Base-by-base conservation (phyloP, 1,284 basidiomycete genomes). In the Ceratobasidium sp. region DNA sequence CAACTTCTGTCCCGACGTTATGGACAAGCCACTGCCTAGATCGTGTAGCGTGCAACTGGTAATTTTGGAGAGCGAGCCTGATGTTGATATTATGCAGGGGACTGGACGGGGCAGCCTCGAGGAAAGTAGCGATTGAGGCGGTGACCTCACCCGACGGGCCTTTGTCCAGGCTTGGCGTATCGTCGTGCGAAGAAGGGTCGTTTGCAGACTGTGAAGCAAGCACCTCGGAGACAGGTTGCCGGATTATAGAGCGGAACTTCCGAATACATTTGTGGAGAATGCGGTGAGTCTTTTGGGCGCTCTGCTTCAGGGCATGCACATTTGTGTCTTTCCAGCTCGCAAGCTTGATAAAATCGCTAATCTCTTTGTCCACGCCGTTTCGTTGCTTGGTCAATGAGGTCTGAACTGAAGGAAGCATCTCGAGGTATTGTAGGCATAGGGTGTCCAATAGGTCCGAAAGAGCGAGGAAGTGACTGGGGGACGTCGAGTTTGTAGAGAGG, bases 271-370 rank as follows among this genome's bases (percentile, higher is more conserved):
- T 95, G 87, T 96, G 97, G 14, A 99, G 85, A 77, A 96, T 94
- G 76, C 90, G 90, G 81, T 99, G 98, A 1, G 94, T 95, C 80
- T 89, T 92, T 78, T 92, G 89, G 0, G 97, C 96, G 79, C 96
- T 98, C 76, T 93, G 91, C 81, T 93, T 94, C 77, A 99, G 86
- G 2, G 98, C 96, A 77, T 95, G 93, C 11, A 99, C 92, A 79
- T 99, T 99, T 80, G 97, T 86, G 80, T 99, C 98, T 81, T 94
- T 97, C 98, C 98, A 99, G 80, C 95, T 98, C 0, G 98, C 98
- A 49, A 99, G 86, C 81, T 95, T 96, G 85, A 99, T 92, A 80
- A 94, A 93, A 72, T 89, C 90, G 75, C 86, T 87, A 71, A 99
- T 88, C 71, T 97, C 92, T 79, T 90, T 92, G 82, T 98, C 95